Base-by-base conservation (phyloP, 2,329 filamentous ascomycete genomes). In the Ophiostoma pallidulum region DNA sequence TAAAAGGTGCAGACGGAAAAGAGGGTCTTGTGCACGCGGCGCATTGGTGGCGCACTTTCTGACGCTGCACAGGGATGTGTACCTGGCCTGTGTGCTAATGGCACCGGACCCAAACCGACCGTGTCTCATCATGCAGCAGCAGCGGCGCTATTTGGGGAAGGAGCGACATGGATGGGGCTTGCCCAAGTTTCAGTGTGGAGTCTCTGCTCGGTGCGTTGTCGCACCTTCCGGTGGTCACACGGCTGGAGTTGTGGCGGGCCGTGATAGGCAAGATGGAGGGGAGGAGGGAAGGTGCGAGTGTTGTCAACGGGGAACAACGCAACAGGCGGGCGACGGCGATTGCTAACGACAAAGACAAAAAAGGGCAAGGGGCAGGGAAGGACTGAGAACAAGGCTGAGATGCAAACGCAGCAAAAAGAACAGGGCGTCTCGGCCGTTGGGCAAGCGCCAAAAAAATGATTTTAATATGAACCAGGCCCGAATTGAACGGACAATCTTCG, bases 401-500 rank as follows among this genome's bases (percentile, higher is more conserved):
- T 33, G 24, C 24, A 28, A 10, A 28, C 2, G 28, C 13, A 8
- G 29, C 19, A 29, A 22, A 33, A 38, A 37, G 24, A 37, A 29
- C n/a, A 16, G 7, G 13, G 12, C 4, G 8, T n/a, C n/a, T n/a
- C n/a, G n/a, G n/a, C n/a, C n/a, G n/a, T n/a, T n/a, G n/a, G n/a
- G 9, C 16, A 43, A 39, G n/a, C 9, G 4, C 13, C 22, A 44
- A 40, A 48, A 39, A 35, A 39, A 18, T 28, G 33, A 35, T 7
- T 8, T 18, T 3, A 9, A 35, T 24, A 35, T 49, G 48, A 50
- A 41, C 48, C 43, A 46, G 48, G 40, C 48, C 48, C 43, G 48
- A 50, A 50, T 50, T 39, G 48, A 50, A 50, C 43, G 48, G 48
- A 50, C 35, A 43, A 50, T 50, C 48, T 50, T 50, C 48, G 45